Evolutionary conservation across 768 basidiomycete genomes (phyloP), one percentile per base, ranked within the genome.

Genomic region (Artomyces pyxidatus): DNA sequence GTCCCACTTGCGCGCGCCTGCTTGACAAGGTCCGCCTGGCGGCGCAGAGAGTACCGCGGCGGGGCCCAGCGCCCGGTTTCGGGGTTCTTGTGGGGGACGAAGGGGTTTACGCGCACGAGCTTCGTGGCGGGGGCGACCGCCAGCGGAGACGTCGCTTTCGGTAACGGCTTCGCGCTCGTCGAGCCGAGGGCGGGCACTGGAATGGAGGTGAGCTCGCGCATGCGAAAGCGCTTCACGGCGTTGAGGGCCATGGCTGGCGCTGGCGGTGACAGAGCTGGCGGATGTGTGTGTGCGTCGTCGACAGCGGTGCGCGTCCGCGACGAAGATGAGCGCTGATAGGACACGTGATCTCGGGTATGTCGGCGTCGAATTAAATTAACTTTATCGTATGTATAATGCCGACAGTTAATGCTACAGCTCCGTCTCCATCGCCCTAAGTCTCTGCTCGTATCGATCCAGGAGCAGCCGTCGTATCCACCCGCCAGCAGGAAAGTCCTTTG

Each of bases 391-490:
- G n/a, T n/a, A n/a, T n/a, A n/a, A n/a, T n/a, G n/a, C n/a, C n/a
- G n/a, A n/a, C n/a, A n/a, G n/a, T n/a, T n/a, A n/a, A n/a, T n/a
- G 14, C 32, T 35, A 35, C 4, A 35, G 21, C 12, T 8, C 5
- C 12, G 23, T 41, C 23, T 25, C 23, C 39, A 3, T 5, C 39
- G n/a, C 39, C 4, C 14, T 48, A 54, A 70, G 54, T 52, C 44
- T 57, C 35, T 63, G 56, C 12, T 87, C 81, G 54, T 86, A 86
- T 60, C 71, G 70, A 54, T 66, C 69, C 63, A 94, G 63, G 55
- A 98, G 65, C 56, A 96, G 58, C 58, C 87, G 71, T 49, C 88
- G 81, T 5, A 99, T 82, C 94, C 94, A 97, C 0, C 95, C 95
- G 2, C 70, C 78, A 16, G 64, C 61, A 0, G 95, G 93, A 62